Evolutionary conservation across 2,329 filamentous ascomycete genomes (phyloP), one percentile per base, ranked within the genome.

Genomic region (Ophiostoma pallidulum): DNA sequence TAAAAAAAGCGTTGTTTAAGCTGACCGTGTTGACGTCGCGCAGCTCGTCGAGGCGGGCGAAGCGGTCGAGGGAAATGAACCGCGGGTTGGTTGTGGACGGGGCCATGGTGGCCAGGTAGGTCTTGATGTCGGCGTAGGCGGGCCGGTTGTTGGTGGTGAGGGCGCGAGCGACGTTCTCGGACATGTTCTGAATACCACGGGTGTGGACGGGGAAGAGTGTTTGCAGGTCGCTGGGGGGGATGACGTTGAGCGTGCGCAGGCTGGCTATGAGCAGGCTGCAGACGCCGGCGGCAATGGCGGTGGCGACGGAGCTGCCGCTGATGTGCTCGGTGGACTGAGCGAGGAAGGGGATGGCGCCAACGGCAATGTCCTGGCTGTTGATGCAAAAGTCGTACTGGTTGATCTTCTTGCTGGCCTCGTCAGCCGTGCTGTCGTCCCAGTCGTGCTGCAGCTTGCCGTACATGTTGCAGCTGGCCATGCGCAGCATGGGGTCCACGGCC

Each of bases 241-340:
- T 19, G 4, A 14, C 41, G 41, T 41, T 14, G 5, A 41, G 28
- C 1, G 37, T 47, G 44, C 44, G 44, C 26, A 47, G 42, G 41
- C 49, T 63, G 52, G 55, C 64, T 40, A 54, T 41, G 38, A 51
- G 42, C 5, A 55, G 55, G n/a, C 40, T 60, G 32, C 57, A 53
- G 16, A 53, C 49, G 13, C 53, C 59, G 40, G 49, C 55, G 20
- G 26, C 40, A 8, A 52, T 45, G 29, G 50, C 47, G 9, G 50
- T 52, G 26, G 50, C 50, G 4, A 45, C 50, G 24, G 46, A 49
- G 42, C 46, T 49, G 26, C 50, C 50, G 19, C 28, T 37, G 35
- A 49, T 52, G 4, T 28, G 37, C 18, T 51, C 45, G 24, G 28
- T 41, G 10, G 49, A 51, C 13, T 12, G 9, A 10, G 33, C 26